Percentiles rank a stretch among this genome's conserved stretches.
These are phyloP conservation scores for Epichloe sylvatica DNA, from an alignment of 2,329 filamentous ascomycete species.

Conservation along the genomic window DNA sequence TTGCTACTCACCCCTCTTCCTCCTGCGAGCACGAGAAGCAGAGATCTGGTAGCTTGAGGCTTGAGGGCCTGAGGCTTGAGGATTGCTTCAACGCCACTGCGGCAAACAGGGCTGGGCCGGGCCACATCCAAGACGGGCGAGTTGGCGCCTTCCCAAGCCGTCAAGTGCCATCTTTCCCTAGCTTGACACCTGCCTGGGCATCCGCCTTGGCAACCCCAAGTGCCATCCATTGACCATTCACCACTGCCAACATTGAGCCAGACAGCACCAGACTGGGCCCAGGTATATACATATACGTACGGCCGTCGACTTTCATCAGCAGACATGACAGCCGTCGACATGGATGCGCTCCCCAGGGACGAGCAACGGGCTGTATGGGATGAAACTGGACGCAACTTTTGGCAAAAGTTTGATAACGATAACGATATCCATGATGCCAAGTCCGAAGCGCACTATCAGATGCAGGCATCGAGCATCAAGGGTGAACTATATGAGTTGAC, in stretches of 20 bases:
- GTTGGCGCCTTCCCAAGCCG: background rate
- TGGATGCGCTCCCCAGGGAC: slow-evolving; percentile 17
- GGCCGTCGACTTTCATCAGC: background rate
- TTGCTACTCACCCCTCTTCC: background rate
- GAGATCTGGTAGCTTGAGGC: background rate
- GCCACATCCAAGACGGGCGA: background rate
- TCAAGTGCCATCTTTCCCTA: background rate
- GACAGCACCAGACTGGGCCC: too few species aligned
- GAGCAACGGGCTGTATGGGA: slow-evolving; percentile 22
- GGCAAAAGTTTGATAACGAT: slow-evolving; percentile 15
- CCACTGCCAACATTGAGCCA: too few species aligned
- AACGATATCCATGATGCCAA: slow-evolving; percentile 12
- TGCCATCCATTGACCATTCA: background rate
- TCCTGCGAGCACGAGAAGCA: background rate
- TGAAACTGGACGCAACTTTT: slow-evolving; percentile 23
- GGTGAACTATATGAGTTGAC: slow-evolving; percentile 17
- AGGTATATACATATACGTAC: too few species aligned
- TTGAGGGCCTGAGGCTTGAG: background rate
- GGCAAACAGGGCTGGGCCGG: too few species aligned
- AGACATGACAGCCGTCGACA: slow-evolving; percentile 12
- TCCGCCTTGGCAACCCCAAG: background rate
- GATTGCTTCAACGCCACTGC: too few species aligned
- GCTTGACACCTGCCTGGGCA: background rate
- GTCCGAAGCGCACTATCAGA: slow-evolving; percentile 14
- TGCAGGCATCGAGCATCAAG: slow-evolving; percentile 13